These are phyloP conservation scores for Ceratorhiza oryzae-sativae DNA, from an alignment of 1,284 basidiomycete species.

Conservation along the genomic window DNA sequence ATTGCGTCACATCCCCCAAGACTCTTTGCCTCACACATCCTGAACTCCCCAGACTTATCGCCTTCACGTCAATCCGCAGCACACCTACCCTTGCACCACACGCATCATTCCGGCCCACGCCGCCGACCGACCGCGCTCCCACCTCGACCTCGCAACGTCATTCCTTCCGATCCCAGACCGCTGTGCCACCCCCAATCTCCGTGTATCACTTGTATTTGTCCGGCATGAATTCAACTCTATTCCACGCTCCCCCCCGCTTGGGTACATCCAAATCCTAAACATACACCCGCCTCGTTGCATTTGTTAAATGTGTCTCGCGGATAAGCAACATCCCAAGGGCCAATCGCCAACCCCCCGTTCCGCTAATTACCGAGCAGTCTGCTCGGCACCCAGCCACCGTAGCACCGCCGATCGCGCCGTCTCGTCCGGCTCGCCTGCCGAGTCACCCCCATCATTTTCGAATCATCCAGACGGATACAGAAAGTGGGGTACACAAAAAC, in stretches of 20 bases:
- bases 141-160: not conserved
- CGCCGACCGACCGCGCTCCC: not conserved
- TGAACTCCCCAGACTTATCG: too few relatives aligned
- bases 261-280: too few relatives aligned
- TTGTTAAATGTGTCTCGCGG: too few relatives aligned
- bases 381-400: conserved; percentile 39
- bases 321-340: too few relatives aligned
- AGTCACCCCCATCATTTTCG: not conserved
- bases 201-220: too few relatives aligned
- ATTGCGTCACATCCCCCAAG: too few relatives aligned
- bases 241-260: too few relatives aligned
- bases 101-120: not conserved
- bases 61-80: not conserved
- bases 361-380: not conserved
- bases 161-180: not conserved
- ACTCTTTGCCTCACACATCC: too few relatives aligned
- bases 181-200: not conserved
- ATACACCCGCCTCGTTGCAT: too few relatives aligned
- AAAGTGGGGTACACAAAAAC: not conserved
- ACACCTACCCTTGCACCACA: not conserved
- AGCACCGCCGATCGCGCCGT: conserved; percentile 32
- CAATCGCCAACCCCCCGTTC: too few relatives aligned
- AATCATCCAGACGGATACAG: not conserved
- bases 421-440: conserved; percentile 2
- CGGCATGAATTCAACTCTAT: too few relatives aligned